These are phyloP conservation scores for Astraeus odoratus DNA, from an alignment of 768 basidiomycete species.

Conservation along the genomic window DNA sequence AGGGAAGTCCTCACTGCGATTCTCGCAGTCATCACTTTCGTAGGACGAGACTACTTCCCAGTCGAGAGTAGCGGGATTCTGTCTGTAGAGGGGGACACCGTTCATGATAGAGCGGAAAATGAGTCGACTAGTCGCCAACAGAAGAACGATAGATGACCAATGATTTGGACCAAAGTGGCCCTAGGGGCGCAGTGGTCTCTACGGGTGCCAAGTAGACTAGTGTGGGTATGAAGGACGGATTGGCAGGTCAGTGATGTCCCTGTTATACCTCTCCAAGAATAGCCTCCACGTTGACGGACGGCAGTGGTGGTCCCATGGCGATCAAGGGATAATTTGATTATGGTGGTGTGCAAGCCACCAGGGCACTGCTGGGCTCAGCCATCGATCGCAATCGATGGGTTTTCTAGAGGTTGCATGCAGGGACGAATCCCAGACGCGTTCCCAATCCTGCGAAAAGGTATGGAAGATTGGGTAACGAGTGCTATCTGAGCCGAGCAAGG, in stretches of 20 bases:
- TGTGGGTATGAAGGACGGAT: background rate
- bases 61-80: conserved; percentile 18
- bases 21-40: conserved; percentile 24
- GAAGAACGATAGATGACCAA: background rate
- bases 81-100: conserved; percentile 20
- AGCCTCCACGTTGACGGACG: background rate
- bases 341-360: background rate
- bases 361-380: background rate
- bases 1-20: conserved; percentile 15
- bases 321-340: background rate
- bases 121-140: background rate
- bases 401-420: background rate
- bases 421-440: background rate
- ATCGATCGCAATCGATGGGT: background rate
- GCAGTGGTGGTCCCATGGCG: background rate
- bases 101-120: conserved; percentile 7
- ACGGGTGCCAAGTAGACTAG: background rate
- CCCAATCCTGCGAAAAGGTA: background rate
- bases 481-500: background rate
- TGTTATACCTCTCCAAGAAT: conserved; percentile 1
- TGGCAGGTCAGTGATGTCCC: background rate
- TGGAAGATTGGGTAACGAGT: background rate
- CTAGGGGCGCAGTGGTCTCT: background rate
- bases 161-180: background rate
- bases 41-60: conserved; percentile 26